Evolutionary conservation across 31 red algal species (phyloP).

Genomic region (Endocladia muricata): DNA sequence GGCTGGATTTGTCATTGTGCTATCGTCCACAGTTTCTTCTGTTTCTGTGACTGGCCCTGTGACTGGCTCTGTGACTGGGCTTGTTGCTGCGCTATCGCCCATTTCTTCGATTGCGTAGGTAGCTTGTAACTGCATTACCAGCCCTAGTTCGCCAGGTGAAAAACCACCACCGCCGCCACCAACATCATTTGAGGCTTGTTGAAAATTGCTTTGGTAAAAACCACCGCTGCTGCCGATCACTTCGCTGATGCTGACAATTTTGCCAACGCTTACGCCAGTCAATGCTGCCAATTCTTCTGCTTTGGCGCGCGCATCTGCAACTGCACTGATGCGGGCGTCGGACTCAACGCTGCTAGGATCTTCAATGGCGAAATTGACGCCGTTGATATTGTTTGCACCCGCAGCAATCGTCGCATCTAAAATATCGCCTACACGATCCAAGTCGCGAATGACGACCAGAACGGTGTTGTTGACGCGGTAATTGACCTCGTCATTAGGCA

Average conservation of each 20-base stretch:
- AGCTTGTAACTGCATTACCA: no score
- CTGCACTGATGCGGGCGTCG: constrained; percentile 2
- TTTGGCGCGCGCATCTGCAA: not conserved
- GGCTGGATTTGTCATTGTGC: no score
- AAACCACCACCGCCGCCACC: no score
- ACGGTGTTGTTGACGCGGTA: constrained; percentile 26
- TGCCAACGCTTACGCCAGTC: constrained; percentile 18
- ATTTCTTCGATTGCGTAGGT: no score
- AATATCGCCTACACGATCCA: constrained; percentile 19
- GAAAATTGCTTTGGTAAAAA: no score
- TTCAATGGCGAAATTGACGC: constrained; percentile 23
- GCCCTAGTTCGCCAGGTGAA: no score
- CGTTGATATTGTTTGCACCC: constrained; percentile 21
- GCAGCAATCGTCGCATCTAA: constrained; percentile 28
- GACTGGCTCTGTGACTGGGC: no score
- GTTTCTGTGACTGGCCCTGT: no score
- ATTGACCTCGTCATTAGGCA: not conserved
- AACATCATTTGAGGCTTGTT: no score
- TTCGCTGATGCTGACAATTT: constrained; percentile 27
- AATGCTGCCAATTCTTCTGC: constrained; percentile 10
- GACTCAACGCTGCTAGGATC: not conserved
- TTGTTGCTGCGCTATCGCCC: no score
- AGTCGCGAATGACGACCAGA: constrained; percentile 10
- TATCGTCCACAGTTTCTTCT: no score
- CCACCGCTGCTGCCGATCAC: no score